Conservation (phyloP, 106 monocot species). For the Posidonia australis region DNA sequence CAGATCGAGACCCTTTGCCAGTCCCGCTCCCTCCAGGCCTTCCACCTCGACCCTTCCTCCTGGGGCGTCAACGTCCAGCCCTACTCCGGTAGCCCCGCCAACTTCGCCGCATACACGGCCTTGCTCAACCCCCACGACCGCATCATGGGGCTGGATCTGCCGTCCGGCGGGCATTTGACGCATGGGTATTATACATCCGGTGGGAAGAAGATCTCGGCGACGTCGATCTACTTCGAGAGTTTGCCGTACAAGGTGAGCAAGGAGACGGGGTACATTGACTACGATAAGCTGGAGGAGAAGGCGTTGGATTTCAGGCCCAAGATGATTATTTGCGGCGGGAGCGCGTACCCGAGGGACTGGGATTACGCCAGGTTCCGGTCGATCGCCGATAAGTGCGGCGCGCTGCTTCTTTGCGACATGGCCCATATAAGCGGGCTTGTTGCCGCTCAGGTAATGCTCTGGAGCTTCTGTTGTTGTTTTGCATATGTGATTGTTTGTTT, state of each 20-base stretch:
- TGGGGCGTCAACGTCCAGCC: too few relatives aligned
- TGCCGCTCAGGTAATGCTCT: constrained; percentile 56
- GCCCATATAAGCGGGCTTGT: constrained; percentile 86
- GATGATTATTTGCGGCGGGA: constrained; percentile 79
- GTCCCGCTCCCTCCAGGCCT: too few relatives aligned
- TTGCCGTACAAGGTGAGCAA: constrained; percentile 80
- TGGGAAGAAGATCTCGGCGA: constrained; percentile 88
- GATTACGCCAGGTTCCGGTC: constrained; percentile 54
- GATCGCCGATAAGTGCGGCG: constrained; percentile 71
- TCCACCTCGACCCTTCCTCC: too few relatives aligned
- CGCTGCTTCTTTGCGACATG: constrained; percentile 81
- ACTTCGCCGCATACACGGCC: constrained; percentile 85
- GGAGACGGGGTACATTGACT: constrained; percentile 61
- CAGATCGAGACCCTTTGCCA: too few relatives aligned
- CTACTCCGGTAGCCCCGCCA: constrained; percentile 76
- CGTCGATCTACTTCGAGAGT: constrained; percentile 85
- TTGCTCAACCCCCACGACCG: constrained; percentile 71
- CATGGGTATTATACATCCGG: constrained; percentile 82
- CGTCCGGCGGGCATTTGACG: constrained; percentile 78
- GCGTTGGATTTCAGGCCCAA: constrained; percentile 79
- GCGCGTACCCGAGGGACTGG: constrained; percentile 91
- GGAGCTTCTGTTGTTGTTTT: not conserved
- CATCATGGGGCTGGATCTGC: constrained; percentile 88
- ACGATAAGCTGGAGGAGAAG: constrained; percentile 90
- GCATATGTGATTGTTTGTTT: not conserved